Evolutionary conservation across 176 grass and related monocot species (phyloP).

Genomic region (Areca catechu): DNA sequence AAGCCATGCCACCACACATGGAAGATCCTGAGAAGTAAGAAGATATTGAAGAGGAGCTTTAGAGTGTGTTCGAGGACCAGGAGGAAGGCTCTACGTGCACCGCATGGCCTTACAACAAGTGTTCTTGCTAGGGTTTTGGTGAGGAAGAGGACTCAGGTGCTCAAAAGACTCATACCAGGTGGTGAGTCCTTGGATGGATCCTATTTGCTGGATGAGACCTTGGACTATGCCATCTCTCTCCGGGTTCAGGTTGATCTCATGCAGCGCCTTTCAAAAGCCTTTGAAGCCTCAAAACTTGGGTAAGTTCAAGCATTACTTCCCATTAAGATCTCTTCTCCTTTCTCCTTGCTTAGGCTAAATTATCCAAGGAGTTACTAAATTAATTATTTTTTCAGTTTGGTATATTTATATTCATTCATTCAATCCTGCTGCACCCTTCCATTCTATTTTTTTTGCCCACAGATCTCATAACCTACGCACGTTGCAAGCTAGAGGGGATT

Average conservation of each 20-base stretch:
- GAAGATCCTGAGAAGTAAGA: constrained; percentile 16
- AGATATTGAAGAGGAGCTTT: constrained; percentile 19
- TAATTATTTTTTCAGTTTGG: too few species aligned
- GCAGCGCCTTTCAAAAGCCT: constrained; percentile 38
- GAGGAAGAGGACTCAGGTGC: constrained; percentile 33
- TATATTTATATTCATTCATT: too few species aligned
- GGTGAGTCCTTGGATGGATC: constrained; percentile 42
- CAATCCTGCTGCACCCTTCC: too few species aligned
- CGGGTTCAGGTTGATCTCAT: constrained; percentile 71
- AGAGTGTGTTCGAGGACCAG: constrained; percentile 9
- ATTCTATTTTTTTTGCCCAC: too few species aligned
- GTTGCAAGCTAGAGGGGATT: too few species aligned
- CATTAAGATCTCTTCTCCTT: too few species aligned
- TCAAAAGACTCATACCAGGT: constrained; percentile 52
- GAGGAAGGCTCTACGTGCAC: neutral
- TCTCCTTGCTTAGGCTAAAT: too few species aligned
- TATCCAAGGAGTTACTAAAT: too few species aligned
- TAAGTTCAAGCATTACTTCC: constrained; percentile 1
- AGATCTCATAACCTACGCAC: too few species aligned
- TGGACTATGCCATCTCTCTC: constrained; percentile 61
- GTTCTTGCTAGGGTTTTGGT: constrained; percentile 31
- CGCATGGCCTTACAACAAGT: constrained; percentile 2
- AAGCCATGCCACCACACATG: neutral
- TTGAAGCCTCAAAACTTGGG: constrained; percentile 28
- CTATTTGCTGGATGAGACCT: constrained; percentile 56